Evolutionary conservation across 2,329 filamentous ascomycete species (phyloP).

Genomic region (Aspergillus tanneri): DNA sequence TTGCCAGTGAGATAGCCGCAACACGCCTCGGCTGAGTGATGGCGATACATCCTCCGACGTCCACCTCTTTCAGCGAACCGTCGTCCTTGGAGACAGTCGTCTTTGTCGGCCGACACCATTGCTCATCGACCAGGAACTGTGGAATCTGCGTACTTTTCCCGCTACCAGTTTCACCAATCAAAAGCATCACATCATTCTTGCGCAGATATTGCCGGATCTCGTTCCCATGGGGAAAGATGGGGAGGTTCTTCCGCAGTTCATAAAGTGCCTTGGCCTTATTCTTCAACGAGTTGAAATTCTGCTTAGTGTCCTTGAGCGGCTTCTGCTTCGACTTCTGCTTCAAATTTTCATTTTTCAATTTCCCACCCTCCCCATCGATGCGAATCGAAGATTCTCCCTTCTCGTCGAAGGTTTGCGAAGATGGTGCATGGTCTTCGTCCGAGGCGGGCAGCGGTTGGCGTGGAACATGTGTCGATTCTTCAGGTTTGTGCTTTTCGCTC

Average conservation of each 20-base stretch:
- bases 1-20: constrained; percentile 85
- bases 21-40: constrained; percentile 94
- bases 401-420: constrained; percentile 2
- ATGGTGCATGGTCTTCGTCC: constrained; percentile 3
- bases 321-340: constrained; percentile 15
- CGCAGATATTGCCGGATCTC: constrained; percentile 66
- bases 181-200: constrained; percentile 70
- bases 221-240: constrained; percentile 73
- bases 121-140: constrained; percentile 76
- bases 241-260: constrained; percentile 64
- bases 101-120: constrained; percentile 69
- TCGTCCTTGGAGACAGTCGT: constrained; percentile 47
- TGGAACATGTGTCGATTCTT: constrained; percentile 19
- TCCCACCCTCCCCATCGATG: constrained; percentile 1
- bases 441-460: constrained; percentile 9
- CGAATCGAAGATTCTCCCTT: neutral
- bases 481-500: constrained; percentile 35
- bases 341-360: constrained; percentile 10
- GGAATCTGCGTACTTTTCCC: constrained; percentile 97
- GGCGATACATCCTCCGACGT: constrained; percentile 77
- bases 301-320: constrained; percentile 22
- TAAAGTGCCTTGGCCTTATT: constrained; percentile 51
- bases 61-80: constrained; percentile 43
- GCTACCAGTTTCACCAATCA: constrained; percentile 92
- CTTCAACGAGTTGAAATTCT: constrained; percentile 34